Percentiles rank a stretch among this genome's conserved stretches.
phyloP scores from a whole-genome alignment of 2,329 filamentous ascomycete genomes.

The Aspergillus cejpii region DNA sequence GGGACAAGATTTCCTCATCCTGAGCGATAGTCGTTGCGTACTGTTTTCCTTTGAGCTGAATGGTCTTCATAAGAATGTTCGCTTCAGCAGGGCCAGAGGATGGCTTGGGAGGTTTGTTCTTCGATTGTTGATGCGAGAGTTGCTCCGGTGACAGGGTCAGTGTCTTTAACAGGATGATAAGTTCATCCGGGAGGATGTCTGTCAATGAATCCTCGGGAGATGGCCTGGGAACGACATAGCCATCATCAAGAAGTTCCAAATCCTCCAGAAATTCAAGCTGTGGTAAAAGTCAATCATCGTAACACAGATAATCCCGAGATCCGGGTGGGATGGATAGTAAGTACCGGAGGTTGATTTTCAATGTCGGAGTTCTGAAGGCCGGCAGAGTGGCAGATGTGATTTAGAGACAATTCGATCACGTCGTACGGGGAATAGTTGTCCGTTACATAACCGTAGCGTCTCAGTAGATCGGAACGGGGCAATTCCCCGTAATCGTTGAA shows the following conservation, averaged over 20 bases:
- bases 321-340: background rate
- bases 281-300: slow-evolving; percentile 8
- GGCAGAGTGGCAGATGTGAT: slow-evolving; percentile 46
- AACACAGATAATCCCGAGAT: background rate
- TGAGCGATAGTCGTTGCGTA: slow-evolving; percentile 52
- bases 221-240: slow-evolving; percentile 55
- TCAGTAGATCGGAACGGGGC: slow-evolving; percentile 71
- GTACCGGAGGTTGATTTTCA: slow-evolving; percentile 31
- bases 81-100: slow-evolving; percentile 24
- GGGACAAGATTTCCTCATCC: slow-evolving; percentile 41
- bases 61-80: slow-evolving; percentile 29
- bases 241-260: slow-evolving; percentile 61
- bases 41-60: slow-evolving; percentile 35
- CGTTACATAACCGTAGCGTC: slow-evolving; percentile 84
- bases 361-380: slow-evolving; percentile 27
- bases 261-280: slow-evolving; percentile 54
- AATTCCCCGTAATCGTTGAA: slow-evolving; percentile 86
- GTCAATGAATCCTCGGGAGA: slow-evolving; percentile 22
- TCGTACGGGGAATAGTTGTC: slow-evolving; percentile 70
- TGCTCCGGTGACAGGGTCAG: slow-evolving; percentile 30
- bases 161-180: slow-evolving; percentile 35
- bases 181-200: slow-evolving; percentile 36
- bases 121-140: slow-evolving; percentile 28
- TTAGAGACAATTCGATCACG: slow-evolving; percentile 69
- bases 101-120: slow-evolving; percentile 35